These are phyloP conservation scores for Colletotrichum ledebouriae DNA, from an alignment of 2,329 filamentous ascomycete genomes.

Conservation along the genomic window DNA sequence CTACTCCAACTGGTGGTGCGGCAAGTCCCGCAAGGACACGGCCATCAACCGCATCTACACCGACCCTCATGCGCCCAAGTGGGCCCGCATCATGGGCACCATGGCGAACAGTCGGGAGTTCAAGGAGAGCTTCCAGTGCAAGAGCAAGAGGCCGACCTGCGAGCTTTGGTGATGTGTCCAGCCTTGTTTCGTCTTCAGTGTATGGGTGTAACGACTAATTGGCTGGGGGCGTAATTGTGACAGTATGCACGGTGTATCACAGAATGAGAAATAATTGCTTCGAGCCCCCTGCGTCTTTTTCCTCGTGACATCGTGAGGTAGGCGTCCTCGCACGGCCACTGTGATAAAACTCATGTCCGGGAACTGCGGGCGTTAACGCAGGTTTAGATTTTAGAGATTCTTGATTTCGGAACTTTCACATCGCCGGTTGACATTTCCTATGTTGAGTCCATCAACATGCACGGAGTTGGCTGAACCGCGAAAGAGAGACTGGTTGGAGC, in stretches of 20 bases:
- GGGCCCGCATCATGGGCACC: slow-evolving; percentile 72
- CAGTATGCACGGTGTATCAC: slow-evolving; percentile 13
- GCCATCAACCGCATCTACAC: slow-evolving; percentile 70
- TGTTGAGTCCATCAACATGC: too few relatives aligned
- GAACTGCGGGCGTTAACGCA: neutral
- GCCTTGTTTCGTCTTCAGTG: too few relatives aligned
- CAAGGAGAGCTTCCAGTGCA: slow-evolving; percentile 75
- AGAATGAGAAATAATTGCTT: slow-evolving; percentile 16
- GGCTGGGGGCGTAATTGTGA: neutral
- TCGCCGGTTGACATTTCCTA: neutral
- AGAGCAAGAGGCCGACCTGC: slow-evolving; percentile 59
- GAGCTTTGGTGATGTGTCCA: slow-evolving; percentile 22
- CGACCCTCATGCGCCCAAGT: slow-evolving; percentile 75
- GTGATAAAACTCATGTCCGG: neutral
- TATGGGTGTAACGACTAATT: neutral
- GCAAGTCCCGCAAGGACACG: slow-evolving; percentile 70
- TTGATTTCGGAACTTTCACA: neutral
- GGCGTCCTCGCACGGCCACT: neutral
- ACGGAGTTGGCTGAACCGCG: too few relatives aligned
- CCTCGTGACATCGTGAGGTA: neutral
- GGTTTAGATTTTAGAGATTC: neutral
- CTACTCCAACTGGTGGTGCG: slow-evolving; percentile 76
- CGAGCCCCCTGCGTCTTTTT: neutral
- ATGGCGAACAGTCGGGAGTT: slow-evolving; percentile 78
- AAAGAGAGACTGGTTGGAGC: neutral